Evolutionary conservation across 1,284 basidiomycete species (phyloP).

Genomic region (Ganoderma boninense): DNA sequence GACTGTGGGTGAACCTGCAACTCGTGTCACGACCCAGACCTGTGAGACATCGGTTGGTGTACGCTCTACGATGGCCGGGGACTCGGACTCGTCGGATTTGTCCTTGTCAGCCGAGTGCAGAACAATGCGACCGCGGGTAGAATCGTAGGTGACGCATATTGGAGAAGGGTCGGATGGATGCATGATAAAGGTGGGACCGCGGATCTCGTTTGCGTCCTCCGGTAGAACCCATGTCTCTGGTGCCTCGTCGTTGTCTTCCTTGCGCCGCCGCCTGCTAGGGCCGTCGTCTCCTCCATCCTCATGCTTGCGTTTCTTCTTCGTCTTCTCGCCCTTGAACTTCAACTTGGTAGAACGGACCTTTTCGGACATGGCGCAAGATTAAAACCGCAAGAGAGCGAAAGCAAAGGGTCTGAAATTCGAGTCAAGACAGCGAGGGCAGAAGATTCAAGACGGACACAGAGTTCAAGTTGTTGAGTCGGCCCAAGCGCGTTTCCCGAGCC

Average conservation of each 20-base stretch:
- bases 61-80: constrained; percentile 61
- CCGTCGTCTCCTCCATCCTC: constrained; percentile 57
- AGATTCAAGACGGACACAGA: too few relatives aligned
- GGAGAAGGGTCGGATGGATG: constrained; percentile 81
- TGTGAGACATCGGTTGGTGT: constrained; percentile 83
- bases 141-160: constrained; percentile 79
- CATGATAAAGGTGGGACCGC: constrained; percentile 84
- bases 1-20: constrained; percentile 82
- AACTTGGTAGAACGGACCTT: constrained; percentile 74
- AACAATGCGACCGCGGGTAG: constrained; percentile 76
- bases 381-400: background rate
- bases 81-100: constrained; percentile 47
- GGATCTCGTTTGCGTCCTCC: constrained; percentile 74
- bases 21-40: constrained; percentile 86
- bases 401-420: too few relatives aligned
- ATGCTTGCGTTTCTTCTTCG: constrained; percentile 81
- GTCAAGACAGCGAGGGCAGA: too few relatives aligned
- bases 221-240: constrained; percentile 84
- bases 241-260: constrained; percentile 64
- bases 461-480: too few relatives aligned
- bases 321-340: constrained; percentile 89
- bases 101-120: constrained; percentile 72
- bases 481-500: too few relatives aligned
- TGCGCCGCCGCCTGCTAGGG: constrained; percentile 53
- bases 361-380: constrained; percentile 48